Percentiles rank a stretch among this genome's conserved stretches.
phyloP scores from a whole-genome alignment of 2,329 filamentous ascomycete genomes.

The Penicillium brevicompactum region DNA sequence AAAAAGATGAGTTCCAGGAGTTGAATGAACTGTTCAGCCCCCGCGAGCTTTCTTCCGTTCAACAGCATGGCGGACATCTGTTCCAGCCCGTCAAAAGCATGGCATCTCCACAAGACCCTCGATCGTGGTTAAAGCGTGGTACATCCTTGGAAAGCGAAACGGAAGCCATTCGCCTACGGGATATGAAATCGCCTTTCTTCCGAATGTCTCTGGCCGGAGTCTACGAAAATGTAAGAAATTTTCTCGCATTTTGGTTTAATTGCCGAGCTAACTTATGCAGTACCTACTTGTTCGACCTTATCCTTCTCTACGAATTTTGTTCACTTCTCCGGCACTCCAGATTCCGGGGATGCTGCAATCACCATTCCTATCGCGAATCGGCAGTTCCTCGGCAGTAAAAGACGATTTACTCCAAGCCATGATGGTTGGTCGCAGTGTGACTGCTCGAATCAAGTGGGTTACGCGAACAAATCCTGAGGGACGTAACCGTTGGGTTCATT shows the following conservation, averaged over 20 bases:
- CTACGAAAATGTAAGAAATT: conserved; percentile 57
- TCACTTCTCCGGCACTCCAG: conserved; percentile 68
- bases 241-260: not conserved
- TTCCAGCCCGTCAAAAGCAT: conserved; percentile 28
- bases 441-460: conserved; percentile 74
- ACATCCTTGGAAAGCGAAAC: conserved; percentile 21
- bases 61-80: conserved; percentile 61
- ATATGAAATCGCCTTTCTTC: conserved; percentile 39
- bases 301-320: conserved; percentile 67
- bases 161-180: conserved; percentile 37
- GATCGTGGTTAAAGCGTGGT: conserved; percentile 20
- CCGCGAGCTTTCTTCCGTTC: conserved; percentile 65
- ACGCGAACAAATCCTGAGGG: conserved; percentile 57
- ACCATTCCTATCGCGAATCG: conserved; percentile 48
- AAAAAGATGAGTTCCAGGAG: conserved; percentile 66
- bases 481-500: conserved; percentile 73
- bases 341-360: conserved; percentile 69
- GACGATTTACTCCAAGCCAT: conserved; percentile 62
- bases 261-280: conserved; percentile 19
- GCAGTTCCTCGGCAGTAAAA: conserved; percentile 54
- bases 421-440: conserved; percentile 69
- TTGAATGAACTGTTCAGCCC: conserved; percentile 71
- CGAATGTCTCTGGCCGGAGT: conserved; percentile 44
- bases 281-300: conserved; percentile 57
- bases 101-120: conserved; percentile 5